Evolutionary conservation across 352 stramenopile genomes (phyloP), one percentile per base, ranked within the genome.

Genomic region (Globisporangium parvum): DNA sequence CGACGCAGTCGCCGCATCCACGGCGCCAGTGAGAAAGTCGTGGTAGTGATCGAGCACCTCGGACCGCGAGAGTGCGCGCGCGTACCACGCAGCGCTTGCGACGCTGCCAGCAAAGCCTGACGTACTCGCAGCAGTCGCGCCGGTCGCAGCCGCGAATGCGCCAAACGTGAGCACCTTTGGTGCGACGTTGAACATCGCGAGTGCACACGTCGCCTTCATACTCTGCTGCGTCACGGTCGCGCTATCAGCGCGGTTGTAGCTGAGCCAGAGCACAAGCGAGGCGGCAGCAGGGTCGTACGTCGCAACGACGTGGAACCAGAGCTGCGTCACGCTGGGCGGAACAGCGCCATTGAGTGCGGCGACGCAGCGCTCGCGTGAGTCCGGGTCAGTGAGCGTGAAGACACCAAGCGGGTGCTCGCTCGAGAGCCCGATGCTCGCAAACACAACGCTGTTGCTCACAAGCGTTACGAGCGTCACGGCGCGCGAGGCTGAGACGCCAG

Each of bases 41-140:
- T 85, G 74, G 48, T 81, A 90, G 45, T 92, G 82, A 28, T 92
- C 79, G 6, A 88, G 55, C 0, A 75, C 61, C 50, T 85, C 75
- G 0, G 54, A 62, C 5, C 45, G 51, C 0, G 57, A 63, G 3
- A 90, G 57, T 3, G 67, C 67, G 12, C 57, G 61, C 14, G 75
- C 59, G 46, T 87, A 92, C 75, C 72, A 90, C 8, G 77, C 75
- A 6, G 80, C 75, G 51, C 59, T 77, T 0, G 79, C 65, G 6
- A 85, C 23, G 2, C 55, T 52, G 0, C 79, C 79, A 1, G 68
- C 28, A 51, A 87, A 76, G 0, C 79, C 74, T 51, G n/a, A 44
- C 3, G 26, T 12, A 0, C 23, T 53, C 6, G 39, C 3, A 3
- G 14, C 45, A 21, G 15, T 28, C 1, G 8, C 15, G 15, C 15